Percentiles rank a stretch among this genome's conserved stretches.
Evolutionary conservation across 257 asterid genomes (phyloP).

Genomic region (Lavandula angustifolia): DNA sequence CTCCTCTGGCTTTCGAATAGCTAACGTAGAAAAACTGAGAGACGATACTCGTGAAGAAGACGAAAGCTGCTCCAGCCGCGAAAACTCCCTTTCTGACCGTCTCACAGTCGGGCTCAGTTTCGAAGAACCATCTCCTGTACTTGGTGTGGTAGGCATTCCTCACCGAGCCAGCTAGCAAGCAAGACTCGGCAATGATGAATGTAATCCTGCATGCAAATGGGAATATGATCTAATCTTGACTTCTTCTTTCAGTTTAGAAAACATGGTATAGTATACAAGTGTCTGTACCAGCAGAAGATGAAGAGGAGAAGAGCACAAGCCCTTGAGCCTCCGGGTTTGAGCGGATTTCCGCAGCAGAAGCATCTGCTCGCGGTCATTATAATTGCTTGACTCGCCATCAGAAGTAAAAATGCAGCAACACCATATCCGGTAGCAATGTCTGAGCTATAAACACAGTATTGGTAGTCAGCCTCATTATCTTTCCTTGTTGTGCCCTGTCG

Average conservation of each 20-base stretch:
- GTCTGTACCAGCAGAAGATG: constrained; percentile 81
- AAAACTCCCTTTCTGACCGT: constrained; percentile 89
- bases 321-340: constrained; percentile 89
- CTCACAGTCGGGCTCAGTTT: constrained; percentile 70
- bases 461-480: constrained; percentile 45
- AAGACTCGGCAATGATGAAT: constrained; percentile 73
- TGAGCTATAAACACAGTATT: constrained; percentile 70
- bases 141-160: constrained; percentile 89
- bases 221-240: not conserved
- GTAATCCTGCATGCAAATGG: constrained; percentile 58
- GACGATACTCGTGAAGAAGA: constrained; percentile 62
- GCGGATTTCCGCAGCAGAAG: constrained; percentile 84
- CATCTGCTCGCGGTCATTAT: constrained; percentile 80
- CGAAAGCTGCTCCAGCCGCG: constrained; percentile 91
- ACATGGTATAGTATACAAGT: no score
- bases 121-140: constrained; percentile 48
- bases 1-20: constrained; percentile 58
- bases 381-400: constrained; percentile 66
- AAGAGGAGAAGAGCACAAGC: constrained; percentile 83
- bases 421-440: constrained; percentile 89
- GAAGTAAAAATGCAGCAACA: constrained; percentile 79
- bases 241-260: not conserved
- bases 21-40: constrained; percentile 69
- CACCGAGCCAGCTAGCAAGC: constrained; percentile 89
- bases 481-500: constrained; percentile 44